These are phyloP conservation scores for Podila verticillata DNA, from an alignment of 192 early-diverging fungal genomes.

Conservation along the genomic window DNA sequence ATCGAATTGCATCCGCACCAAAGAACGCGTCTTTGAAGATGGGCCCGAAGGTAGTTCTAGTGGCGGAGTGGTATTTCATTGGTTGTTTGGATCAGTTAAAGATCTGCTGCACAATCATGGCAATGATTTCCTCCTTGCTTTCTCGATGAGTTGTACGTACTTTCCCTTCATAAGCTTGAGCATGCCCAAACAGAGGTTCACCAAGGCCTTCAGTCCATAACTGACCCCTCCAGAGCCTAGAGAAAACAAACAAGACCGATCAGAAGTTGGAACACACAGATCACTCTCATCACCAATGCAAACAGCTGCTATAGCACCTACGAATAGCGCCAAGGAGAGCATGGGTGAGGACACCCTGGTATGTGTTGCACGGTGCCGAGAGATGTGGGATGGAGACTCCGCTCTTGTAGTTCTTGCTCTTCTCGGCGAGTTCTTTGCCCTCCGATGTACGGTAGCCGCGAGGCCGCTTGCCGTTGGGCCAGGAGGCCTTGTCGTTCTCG, in stretches of 20 bases:
- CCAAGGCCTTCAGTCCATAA: slow-evolving; percentile 44
- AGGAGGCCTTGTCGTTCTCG: slow-evolving; percentile 21
- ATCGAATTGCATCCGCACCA: slow-evolving; percentile 66
- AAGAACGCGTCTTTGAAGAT: slow-evolving; percentile 64
- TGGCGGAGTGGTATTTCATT: not conserved
- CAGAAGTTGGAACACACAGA: not conserved
- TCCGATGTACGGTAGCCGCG: slow-evolving; percentile 39
- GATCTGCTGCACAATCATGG: not conserved
- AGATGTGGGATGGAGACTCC: slow-evolving; percentile 44
- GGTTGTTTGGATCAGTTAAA: not conserved
- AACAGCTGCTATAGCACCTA: slow-evolving; percentile 5
- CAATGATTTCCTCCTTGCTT: too few species aligned
- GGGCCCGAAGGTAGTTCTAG: slow-evolving; percentile 53
- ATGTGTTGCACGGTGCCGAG: slow-evolving; percentile 38
- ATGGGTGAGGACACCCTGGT: slow-evolving; percentile 41
- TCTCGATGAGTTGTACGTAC: slow-evolving; percentile 14
- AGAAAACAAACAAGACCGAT: not conserved
- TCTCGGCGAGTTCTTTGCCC: slow-evolving; percentile 47
- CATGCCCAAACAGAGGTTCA: slow-evolving; percentile 48
- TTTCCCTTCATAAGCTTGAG: slow-evolving; percentile 48
- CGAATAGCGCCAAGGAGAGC: slow-evolving; percentile 45
- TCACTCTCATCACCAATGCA: not conserved
- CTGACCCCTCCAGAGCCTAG: slow-evolving; percentile 38
- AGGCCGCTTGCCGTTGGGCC: slow-evolving; percentile 49
- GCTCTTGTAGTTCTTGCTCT: slow-evolving; percentile 39